These are phyloP conservation scores for Penicillium sp. DNA, from an alignment of 2,329 filamentous ascomycete species.

Conservation along the genomic window DNA sequence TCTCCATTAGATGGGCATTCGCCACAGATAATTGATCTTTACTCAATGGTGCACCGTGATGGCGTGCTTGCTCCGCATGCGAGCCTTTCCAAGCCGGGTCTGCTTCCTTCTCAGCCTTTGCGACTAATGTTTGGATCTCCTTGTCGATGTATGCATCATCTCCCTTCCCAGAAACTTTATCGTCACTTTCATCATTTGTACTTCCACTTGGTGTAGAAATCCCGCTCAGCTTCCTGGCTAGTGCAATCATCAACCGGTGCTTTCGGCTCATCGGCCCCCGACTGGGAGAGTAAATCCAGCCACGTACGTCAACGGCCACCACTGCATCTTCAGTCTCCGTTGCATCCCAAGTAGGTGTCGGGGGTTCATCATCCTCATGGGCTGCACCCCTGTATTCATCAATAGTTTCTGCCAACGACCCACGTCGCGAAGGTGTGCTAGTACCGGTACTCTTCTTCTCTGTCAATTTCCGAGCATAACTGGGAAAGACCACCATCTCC, in stretches of 20 bases:
- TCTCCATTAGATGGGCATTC: conserved; percentile 82
- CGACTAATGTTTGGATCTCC: conserved; percentile 75
- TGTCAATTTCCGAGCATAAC: conserved; percentile 73
- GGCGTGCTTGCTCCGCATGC: conserved; percentile 40
- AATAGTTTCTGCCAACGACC: conserved; percentile 33
- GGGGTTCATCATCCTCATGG: conserved; percentile 58
- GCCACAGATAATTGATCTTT: conserved; percentile 73
- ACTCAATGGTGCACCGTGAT: conserved; percentile 52
- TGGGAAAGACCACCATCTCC: conserved; percentile 93
- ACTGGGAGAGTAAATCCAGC: conserved; percentile 91
- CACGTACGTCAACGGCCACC: conserved; percentile 90
- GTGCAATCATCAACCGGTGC: conserved; percentile 79
- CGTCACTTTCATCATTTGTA: conserved; percentile 32
- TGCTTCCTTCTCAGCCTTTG: conserved; percentile 67
- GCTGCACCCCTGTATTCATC: conserved; percentile 41
- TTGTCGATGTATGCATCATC: conserved; percentile 67
- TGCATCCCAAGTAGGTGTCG: conserved; percentile 73
- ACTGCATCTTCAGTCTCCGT: conserved; percentile 79
- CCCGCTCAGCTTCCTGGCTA: conserved; percentile 84
- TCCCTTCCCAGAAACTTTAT: conserved; percentile 40
- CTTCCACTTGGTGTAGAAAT: conserved; percentile 64
- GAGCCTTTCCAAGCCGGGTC: conserved; percentile 69
- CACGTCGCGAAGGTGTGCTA: conserved; percentile 29
- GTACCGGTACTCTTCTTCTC: conserved; percentile 45
- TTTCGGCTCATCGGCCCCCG: conserved; percentile 80